These are phyloP conservation scores for Phytophthora brassicae DNA, from an alignment of 352 stramenopile species.

Conservation along the genomic window DNA sequence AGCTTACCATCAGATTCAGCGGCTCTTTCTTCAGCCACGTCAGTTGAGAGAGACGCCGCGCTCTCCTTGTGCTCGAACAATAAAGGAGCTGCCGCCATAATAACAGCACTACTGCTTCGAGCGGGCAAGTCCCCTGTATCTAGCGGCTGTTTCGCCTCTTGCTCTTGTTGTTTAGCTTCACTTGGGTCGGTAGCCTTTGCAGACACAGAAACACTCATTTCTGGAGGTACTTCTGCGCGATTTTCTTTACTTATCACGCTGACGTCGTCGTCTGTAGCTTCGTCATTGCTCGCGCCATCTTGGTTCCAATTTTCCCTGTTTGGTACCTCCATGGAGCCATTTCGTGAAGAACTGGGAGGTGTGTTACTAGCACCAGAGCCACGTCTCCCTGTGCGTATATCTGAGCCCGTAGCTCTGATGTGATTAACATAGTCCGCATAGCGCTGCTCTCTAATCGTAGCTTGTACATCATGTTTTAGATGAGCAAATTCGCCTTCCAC, in stretches of 20 bases:
- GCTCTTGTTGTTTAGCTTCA: neutral
- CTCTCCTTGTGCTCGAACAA: constrained; percentile 55
- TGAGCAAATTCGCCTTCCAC: constrained; percentile 68
- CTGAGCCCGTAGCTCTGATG: constrained; percentile 63
- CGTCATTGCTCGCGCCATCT: neutral
- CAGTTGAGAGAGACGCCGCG: constrained; percentile 5
- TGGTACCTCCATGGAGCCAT: constrained; percentile 15
- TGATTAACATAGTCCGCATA: constrained; percentile 78
- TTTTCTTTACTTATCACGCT: constrained; percentile 28
- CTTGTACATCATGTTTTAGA: constrained; percentile 74
- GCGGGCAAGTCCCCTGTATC: constrained; percentile 59
- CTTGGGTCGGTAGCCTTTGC: neutral
- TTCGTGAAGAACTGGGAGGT: constrained; percentile 13
- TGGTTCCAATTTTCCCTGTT: neutral
- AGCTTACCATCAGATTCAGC: constrained; percentile 3
- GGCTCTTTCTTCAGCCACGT: neutral
- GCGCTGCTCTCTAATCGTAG: constrained; percentile 69
- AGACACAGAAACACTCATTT: neutral
- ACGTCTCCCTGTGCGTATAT: constrained; percentile 76
- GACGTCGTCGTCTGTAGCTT: constrained; percentile 16
- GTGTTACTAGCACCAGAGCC: constrained; percentile 11
- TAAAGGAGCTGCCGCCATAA: constrained; percentile 31
- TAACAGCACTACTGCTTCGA: constrained; percentile 37
- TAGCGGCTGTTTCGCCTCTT: neutral
- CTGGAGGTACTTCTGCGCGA: neutral